A percentile compares a stretch with the other conserved stretches of the same genome.
phyloP scores from a whole-genome alignment of 164 flowering plant species.

The Hamamelis virginiana region DNA sequence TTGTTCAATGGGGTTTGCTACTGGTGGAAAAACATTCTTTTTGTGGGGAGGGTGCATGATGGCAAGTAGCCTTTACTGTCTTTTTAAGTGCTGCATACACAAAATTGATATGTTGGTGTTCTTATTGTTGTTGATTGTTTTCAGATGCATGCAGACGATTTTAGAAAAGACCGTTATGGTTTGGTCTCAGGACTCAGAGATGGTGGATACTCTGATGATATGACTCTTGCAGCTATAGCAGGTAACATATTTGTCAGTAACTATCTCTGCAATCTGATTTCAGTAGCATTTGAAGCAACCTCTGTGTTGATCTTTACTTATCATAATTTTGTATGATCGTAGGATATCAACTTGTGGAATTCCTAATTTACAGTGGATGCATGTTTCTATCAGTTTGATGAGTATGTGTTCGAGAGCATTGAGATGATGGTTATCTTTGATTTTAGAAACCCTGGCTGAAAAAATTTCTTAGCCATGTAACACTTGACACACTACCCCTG shows the following conservation, averaged over 20 bases:
- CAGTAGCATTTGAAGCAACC: background rate
- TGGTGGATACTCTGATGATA: conserved; percentile 99
- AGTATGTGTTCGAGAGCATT: too few relatives aligned
- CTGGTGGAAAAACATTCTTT: conserved; percentile 96
- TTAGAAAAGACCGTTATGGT: conserved; percentile 74
- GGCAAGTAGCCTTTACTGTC: conserved; percentile 45
- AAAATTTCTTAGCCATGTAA: background rate
- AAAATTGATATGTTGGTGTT: conserved; percentile 1
- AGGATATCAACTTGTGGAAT: background rate
- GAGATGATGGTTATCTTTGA: background rate
- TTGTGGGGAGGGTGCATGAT: conserved; percentile 99
- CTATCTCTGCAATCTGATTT: background rate
- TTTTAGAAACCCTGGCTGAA: background rate
- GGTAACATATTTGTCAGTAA: conserved; percentile 39
- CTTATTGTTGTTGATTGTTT: conserved; percentile 20
- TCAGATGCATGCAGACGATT: conserved; percentile 99
- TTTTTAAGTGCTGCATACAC: conserved; percentile 4
- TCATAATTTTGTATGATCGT: background rate
- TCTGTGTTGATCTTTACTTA: background rate
- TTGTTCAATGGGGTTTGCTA: conserved; percentile 99
- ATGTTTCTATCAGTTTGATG: too few relatives aligned
- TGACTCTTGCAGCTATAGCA: conserved; percentile 96
- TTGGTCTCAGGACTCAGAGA: conserved; percentile 74
- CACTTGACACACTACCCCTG: too few relatives aligned
- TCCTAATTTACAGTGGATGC: background rate